Evolutionary conservation across 495 filamentous ascomycete genomes (phyloP), one percentile per base, ranked within the genome.

Genomic region (Durotheca rogersii): DNA sequence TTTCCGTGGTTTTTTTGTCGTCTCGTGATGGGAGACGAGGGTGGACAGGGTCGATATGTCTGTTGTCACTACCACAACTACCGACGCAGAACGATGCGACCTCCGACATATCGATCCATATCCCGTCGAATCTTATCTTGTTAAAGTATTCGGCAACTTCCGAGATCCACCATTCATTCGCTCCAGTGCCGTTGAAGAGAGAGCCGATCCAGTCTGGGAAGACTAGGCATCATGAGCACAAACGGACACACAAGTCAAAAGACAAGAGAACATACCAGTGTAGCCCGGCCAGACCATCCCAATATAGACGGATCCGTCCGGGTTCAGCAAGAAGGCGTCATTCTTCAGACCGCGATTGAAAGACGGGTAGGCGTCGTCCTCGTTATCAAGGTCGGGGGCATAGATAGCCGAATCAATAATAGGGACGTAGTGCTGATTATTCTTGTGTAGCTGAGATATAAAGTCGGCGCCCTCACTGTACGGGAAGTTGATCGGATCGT

Each of bases 51-150:
- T 90, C 88, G 46, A 87, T 61, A 4, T 77, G 79, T 34, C 89
- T 65, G 42, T 89, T 88, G 1, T 71, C 70, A 23, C 76, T 80
- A 18, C 89, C 88, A 51, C 88, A 92, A 60, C 80, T 85, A 4
- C 89, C 89, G 9, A 87, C 79, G 51, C 89, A 93, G 77, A 92
- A 92, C 0, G 86, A 90, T 12, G 86, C 82, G 1, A 83, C 82
- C 61, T 91, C 88, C 32, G 84, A 88, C 87, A 90, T 90, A 53
- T 91, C 88, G 37, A 93, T 93, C 90, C 89, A 95, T 30, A 93
- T 79, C 4, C 85, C 90, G 63, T 95, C 90, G 50, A 91, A 90
- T 75, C 64, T 56, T 7, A 89, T 53, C 30, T 87, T 81, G 23
- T 77, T 64, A 40, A 78, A 75, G 72, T 79, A 88, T 1, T 58